Evolutionary conservation across 2,329 filamentous ascomycete genomes (phyloP).

Genomic region (Exophiala viscosa): DNA sequence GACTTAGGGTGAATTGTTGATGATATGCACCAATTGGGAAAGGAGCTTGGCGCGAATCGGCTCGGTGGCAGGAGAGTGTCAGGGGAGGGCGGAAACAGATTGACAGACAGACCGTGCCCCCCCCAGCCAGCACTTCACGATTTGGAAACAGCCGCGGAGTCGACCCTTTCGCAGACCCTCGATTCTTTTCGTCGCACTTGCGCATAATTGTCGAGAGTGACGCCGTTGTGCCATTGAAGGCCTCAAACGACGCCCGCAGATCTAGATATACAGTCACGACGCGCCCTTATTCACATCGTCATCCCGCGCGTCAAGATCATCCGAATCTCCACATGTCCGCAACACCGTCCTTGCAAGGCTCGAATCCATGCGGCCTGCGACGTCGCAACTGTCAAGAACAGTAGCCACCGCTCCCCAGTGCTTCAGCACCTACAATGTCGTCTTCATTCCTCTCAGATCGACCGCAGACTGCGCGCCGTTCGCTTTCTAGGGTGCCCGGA

Average conservation of each 20-base stretch:
- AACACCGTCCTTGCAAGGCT: constrained; percentile 11
- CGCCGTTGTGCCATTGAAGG: neutral
- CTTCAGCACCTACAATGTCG: constrained; percentile 14
- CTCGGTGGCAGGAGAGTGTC: neutral
- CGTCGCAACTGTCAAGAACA: constrained; percentile 6
- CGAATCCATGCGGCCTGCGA: constrained; percentile 15
- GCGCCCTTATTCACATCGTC: constrained; percentile 7
- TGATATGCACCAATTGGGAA: constrained; percentile 5
- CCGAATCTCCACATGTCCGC: constrained; percentile 14
- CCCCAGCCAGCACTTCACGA: neutral
- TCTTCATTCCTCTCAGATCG: constrained; percentile 17
- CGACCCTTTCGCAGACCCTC: too few species aligned
- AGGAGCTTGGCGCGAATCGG: constrained; percentile 4
- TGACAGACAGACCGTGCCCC: neutral
- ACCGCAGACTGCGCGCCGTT: constrained; percentile 16
- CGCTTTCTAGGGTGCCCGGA: constrained; percentile 33
- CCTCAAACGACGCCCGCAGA: neutral
- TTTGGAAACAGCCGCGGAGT: too few species aligned
- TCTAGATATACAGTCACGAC: constrained; percentile 1
- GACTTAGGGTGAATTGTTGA: constrained; percentile 2
- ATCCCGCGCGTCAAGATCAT: constrained; percentile 9
- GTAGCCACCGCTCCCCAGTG: neutral
- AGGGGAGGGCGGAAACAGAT: neutral
- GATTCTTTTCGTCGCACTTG: too few species aligned
- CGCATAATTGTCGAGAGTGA: neutral